Base-by-base conservation (phyloP, 148 eudicot genomes). In the Amaranthus palmeri region DNA sequence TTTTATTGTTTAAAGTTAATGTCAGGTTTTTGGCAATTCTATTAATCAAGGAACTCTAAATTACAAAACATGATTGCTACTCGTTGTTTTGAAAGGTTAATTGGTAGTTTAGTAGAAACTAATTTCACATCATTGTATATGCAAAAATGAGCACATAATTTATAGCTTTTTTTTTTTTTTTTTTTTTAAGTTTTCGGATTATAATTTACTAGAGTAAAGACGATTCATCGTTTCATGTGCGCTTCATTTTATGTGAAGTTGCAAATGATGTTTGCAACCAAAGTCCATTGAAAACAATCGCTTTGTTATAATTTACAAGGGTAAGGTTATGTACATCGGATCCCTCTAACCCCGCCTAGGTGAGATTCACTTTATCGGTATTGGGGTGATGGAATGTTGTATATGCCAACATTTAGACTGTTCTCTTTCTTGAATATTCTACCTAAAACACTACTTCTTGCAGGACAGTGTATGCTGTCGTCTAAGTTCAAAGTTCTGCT, bases 381-480 rank as follows among this genome's bases (percentile, higher is more conserved):
- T 25, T 25, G 36, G 36, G 36, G 36, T 25, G 2, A 25, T 25
- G 36, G 36, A 25, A 25, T 25, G 36, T 25, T 57, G 65, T 70
- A 14, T 43, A 65, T 58, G 75, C 55, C 52, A 53, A 44, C 48
- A 50, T 59, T 49, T 50, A 54, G 42, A 46, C 42, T 65, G 62
- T 56, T 74, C 36, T 15, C 54, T n/a, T 73, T 74, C n/a, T 54
- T 25, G 7, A 74, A 64, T 65, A 74, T 66, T 74, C 75, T 54
- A 79, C 82, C 82, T 79, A 74, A 72, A 74, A 43, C 78, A 74
- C 78, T 71, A 79, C 42, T 79, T 52, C 47, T 74, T 74, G 67
- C 71, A 74, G 63, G 71, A 65, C 61, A 70, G 51, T 70, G 48
- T 53, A 15, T 70, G 71, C 61, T 17, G 64, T 12, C 53, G 75